Conservation (phyloP, 805 yeast genomes). For the Jamesozyma spencerorum region DNA sequence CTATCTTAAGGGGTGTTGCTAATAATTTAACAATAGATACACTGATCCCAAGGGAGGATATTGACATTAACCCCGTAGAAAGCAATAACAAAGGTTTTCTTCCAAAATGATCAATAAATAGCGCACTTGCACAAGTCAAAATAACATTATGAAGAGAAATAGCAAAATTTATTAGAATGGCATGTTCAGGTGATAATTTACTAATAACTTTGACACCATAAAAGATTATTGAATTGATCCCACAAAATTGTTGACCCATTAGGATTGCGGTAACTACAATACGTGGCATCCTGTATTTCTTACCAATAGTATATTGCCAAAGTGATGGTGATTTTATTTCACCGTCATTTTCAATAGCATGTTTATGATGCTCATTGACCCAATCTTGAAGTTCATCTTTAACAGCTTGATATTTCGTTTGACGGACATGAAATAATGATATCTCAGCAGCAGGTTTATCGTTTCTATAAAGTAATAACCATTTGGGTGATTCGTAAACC, state of each 20-base stretch:
- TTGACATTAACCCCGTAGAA: slow-evolving; percentile 62
- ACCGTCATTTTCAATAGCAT: neutral
- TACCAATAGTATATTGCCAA: slow-evolving; percentile 40
- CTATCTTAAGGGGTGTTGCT: slow-evolving; percentile 45
- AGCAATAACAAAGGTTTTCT: slow-evolving; percentile 60
- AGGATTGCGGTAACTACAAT: slow-evolving; percentile 62
- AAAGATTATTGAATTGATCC: slow-evolving; percentile 85
- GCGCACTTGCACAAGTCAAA: slow-evolving; percentile 66
- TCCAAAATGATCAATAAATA: slow-evolving; percentile 66
- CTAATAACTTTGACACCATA: slow-evolving; percentile 83
- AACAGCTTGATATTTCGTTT: slow-evolving; percentile 16
- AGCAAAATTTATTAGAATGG: slow-evolving; percentile 63
- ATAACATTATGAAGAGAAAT: slow-evolving; percentile 68
- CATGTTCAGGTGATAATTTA: slow-evolving; percentile 59
- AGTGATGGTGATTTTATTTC: slow-evolving; percentile 15
- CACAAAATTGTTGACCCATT: slow-evolving; percentile 83
- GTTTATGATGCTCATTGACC: slow-evolving; percentile 8
- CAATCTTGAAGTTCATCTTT: slow-evolving; percentile 17
- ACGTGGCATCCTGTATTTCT: slow-evolving; percentile 48
- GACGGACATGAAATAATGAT: slow-evolving; percentile 31
- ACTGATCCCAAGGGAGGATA: slow-evolving; percentile 54
- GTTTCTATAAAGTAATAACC: slow-evolving; percentile 40
- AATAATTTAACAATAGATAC: slow-evolving; percentile 47
- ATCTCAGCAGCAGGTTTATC: slow-evolving; percentile 32
- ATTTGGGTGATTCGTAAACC: slow-evolving; percentile 73